Evolutionary conservation across 805 yeast genomes (phyloP).

Genomic region (Yamadazyma olivae): DNA sequence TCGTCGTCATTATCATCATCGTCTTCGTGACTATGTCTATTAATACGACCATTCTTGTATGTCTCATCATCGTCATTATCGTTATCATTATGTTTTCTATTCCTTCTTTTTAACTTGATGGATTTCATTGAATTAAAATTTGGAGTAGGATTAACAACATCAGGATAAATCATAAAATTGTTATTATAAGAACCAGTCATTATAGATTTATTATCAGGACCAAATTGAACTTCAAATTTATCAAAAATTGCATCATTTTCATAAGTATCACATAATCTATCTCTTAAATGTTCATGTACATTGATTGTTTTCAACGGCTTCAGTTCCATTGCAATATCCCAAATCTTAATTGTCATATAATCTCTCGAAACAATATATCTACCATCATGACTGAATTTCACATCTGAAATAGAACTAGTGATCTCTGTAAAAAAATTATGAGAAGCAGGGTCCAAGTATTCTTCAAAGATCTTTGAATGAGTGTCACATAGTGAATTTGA

Average conservation of each 20-base stretch:
- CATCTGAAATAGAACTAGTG: conserved; percentile 91
- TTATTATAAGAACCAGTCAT: conserved; percentile 98
- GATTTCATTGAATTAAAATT: conserved; percentile 9
- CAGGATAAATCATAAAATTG: conserved; percentile 94
- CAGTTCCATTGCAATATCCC: conserved; percentile 98
- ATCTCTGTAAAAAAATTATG: conserved; percentile 97
- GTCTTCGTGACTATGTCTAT: conserved; percentile 13
- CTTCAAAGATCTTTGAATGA: conserved; percentile 86
- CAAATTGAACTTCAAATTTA: conserved; percentile 93
- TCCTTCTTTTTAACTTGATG: neutral
- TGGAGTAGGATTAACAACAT: conserved; percentile 48
- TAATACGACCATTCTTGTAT: conserved; percentile 6
- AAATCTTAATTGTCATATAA: conserved; percentile 93
- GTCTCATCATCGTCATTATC: conserved; percentile 15
- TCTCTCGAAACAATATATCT: conserved; percentile 95
- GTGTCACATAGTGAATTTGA: conserved; percentile 90
- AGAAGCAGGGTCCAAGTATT: conserved; percentile 85
- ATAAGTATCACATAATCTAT: conserved; percentile 92
- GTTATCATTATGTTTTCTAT: neutral
- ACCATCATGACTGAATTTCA: conserved; percentile 88
- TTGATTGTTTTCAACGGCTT: conserved; percentile 92
- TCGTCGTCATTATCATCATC: conserved; percentile 39
- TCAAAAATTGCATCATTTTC: conserved; percentile 98
- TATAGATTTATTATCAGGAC: conserved; percentile 87
- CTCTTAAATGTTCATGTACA: conserved; percentile 93